Percentiles rank a stretch among this genome's conserved stretches.
phyloP scores from a whole-genome alignment of 306 rosid species.

The Trichosanthes cucumerina region DNA sequence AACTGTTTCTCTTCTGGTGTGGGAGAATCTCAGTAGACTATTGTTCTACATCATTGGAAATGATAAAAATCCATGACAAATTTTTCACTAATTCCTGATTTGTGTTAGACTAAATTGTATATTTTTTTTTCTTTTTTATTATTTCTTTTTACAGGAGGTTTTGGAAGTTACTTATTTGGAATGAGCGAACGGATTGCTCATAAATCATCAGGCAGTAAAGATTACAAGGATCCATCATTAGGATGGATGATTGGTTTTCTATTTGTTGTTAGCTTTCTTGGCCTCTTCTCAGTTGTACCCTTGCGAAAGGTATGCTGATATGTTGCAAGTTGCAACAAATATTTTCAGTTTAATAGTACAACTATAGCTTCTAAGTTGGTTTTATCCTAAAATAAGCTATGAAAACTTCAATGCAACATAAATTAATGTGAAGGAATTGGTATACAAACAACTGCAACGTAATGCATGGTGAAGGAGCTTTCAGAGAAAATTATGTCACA shows the following conservation, averaged over 20 bases:
- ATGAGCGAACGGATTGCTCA: conserved; percentile 28
- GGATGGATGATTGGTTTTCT: conserved; percentile 35
- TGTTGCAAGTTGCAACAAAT: neutral
- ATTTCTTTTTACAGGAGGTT: conserved; percentile 24
- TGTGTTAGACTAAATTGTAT: neutral
- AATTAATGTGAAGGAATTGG: neutral
- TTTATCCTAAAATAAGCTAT: neutral
- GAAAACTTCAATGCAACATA: neutral
- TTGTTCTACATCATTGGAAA: neutral
- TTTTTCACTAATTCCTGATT: neutral
- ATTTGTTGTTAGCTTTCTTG: conserved; percentile 40
- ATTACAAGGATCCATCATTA: conserved; percentile 24
- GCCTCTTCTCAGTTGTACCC: conserved; percentile 46
- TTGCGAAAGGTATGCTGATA: conserved; percentile 29
- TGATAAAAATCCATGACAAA: neutral
- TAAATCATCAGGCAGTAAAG: conserved; percentile 19
- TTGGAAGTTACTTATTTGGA: conserved; percentile 41
- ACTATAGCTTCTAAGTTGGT: neutral
- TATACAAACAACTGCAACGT: neutral
- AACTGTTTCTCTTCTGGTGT: neutral
- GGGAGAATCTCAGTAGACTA: neutral
- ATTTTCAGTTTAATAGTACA: neutral
- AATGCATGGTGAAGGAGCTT: neutral
- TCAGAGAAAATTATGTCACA: neutral
- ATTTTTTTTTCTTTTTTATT: neutral